Evolutionary conservation across 495 filamentous ascomycete genomes (phyloP).

Genomic region (Sphaerosporella brunnea): DNA sequence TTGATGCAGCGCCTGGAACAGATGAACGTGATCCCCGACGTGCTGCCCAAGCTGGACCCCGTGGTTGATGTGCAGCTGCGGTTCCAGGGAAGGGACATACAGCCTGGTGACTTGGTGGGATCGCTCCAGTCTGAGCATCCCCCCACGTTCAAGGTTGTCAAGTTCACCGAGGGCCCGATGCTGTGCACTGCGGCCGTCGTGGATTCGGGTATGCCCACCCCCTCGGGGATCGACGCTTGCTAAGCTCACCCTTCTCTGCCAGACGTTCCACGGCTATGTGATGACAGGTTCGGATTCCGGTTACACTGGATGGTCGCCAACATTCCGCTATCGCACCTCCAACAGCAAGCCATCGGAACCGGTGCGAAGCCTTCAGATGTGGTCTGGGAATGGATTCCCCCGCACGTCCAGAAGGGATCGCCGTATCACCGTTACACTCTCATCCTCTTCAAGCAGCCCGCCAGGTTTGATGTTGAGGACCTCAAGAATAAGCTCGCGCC

Average conservation of each 20-base stretch:
- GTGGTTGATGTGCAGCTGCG: conserved; percentile 57
- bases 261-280: conserved; percentile 67
- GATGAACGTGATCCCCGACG: conserved; percentile 79
- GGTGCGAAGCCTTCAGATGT: conserved; percentile 39
- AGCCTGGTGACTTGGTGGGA: conserved; percentile 62
- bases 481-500: conserved; percentile 37
- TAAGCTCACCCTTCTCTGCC: not conserved
- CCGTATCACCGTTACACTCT: conserved; percentile 79
- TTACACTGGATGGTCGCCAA: conserved; percentile 71
- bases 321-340: conserved; percentile 35
- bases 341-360: conserved; percentile 33
- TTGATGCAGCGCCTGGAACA: conserved; percentile 75
- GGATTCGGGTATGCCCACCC: conserved; percentile 36
- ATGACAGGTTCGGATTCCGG: conserved; percentile 58
- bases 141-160: conserved; percentile 62
- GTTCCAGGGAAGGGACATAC: conserved; percentile 48
- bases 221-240: not conserved
- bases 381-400: conserved; percentile 65
- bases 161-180: conserved; percentile 63
- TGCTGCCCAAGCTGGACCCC: conserved; percentile 71
- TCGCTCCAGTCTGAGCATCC: conserved; percentile 47
- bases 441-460: conserved; percentile 65
- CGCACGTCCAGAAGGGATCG: conserved; percentile 71
- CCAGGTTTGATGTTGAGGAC: conserved; percentile 40
- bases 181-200: conserved; percentile 70